Conservation (phyloP, 192 early-diverging fungal genomes). For the Coemansia sp. region DNA sequence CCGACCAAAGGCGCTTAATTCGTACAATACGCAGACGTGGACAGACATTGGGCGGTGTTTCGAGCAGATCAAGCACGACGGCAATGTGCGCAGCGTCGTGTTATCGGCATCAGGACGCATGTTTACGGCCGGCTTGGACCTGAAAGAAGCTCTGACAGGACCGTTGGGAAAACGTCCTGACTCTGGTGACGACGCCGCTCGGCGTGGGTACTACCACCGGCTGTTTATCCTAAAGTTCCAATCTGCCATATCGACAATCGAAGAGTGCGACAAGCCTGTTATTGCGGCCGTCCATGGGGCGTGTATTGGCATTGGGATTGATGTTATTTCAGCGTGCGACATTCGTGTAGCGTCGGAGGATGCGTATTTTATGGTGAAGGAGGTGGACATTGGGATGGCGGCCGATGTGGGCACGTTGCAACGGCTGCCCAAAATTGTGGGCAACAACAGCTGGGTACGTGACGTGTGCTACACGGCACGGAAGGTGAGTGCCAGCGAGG, state of each 20-base stretch:
- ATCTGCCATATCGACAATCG: conserved; percentile 72
- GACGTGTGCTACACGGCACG: conserved; percentile 87
- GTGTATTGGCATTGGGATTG: conserved; percentile 85
- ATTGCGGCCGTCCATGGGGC: conserved; percentile 82
- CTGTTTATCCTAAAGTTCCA: conserved; percentile 56
- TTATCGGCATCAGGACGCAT: conserved; percentile 68
- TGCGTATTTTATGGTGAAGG: conserved; percentile 81
- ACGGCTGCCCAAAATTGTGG: conserved; percentile 90
- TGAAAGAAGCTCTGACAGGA: conserved; percentile 51
- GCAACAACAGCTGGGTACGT: conserved; percentile 85
- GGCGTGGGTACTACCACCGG: conserved; percentile 50
- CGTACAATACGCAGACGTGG: conserved; percentile 70
- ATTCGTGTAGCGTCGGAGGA: conserved; percentile 78
- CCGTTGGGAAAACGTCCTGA: conserved; percentile 17
- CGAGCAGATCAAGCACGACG: conserved; percentile 56
- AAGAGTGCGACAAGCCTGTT: conserved; percentile 82
- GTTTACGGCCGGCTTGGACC: conserved; percentile 92
- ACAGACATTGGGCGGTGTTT: conserved; percentile 67
- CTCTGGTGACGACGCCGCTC: conserved; percentile 24
- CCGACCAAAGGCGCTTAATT: conserved; percentile 79
- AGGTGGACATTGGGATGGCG: conserved; percentile 91
- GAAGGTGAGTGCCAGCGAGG: conserved; percentile 65
- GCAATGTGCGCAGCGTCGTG: conserved; percentile 71
- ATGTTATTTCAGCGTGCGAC: conserved; percentile 89
- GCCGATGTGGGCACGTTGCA: conserved; percentile 95